Evolutionary conservation across 2,329 filamentous ascomycete species (phyloP).

Genomic region (Byssochlamys sp.): DNA sequence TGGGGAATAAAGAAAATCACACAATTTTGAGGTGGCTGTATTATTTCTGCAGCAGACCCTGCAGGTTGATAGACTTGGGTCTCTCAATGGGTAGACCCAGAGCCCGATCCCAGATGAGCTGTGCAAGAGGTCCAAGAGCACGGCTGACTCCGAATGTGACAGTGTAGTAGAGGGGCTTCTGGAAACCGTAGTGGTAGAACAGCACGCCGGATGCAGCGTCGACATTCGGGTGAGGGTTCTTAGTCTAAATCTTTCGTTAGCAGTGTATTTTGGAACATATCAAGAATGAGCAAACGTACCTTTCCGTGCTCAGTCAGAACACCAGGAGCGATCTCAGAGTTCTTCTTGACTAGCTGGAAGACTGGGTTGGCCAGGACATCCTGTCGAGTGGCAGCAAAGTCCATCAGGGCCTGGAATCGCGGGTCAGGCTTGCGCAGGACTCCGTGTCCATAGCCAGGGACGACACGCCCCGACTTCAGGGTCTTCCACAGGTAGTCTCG

Average conservation of each 20-base stretch:
- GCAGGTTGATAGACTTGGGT: constrained; percentile 92
- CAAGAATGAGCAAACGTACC: constrained; percentile 27
- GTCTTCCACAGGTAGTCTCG: constrained; percentile 85
- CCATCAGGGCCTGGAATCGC: constrained; percentile 91
- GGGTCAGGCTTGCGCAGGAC: constrained; percentile 95
- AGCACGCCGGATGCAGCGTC: constrained; percentile 87
- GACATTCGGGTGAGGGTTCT: constrained; percentile 96
- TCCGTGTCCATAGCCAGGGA: constrained; percentile 90
- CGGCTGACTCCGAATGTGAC: constrained; percentile 59
- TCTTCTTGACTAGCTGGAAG: constrained; percentile 88
- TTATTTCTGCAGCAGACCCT: constrained; percentile 62
- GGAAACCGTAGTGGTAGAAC: constrained; percentile 97
- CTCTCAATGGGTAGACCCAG: constrained; percentile 91
- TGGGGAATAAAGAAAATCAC: neutral
- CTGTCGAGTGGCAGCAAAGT: constrained; percentile 75
- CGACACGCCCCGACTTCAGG: constrained; percentile 84
- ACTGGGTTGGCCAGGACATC: constrained; percentile 80
- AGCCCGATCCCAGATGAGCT: constrained; percentile 92
- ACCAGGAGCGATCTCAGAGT: constrained; percentile 78
- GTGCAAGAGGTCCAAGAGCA: constrained; percentile 75
- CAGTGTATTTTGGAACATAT: neutral
- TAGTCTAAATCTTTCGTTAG: constrained; percentile 49
- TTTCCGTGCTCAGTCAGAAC: constrained; percentile 93
- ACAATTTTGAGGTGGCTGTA: neutral
- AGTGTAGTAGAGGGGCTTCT: constrained; percentile 90